Base-by-base conservation (phyloP, 2,329 filamentous ascomycete genomes). In the Ceratocystis lukuohia region DNA sequence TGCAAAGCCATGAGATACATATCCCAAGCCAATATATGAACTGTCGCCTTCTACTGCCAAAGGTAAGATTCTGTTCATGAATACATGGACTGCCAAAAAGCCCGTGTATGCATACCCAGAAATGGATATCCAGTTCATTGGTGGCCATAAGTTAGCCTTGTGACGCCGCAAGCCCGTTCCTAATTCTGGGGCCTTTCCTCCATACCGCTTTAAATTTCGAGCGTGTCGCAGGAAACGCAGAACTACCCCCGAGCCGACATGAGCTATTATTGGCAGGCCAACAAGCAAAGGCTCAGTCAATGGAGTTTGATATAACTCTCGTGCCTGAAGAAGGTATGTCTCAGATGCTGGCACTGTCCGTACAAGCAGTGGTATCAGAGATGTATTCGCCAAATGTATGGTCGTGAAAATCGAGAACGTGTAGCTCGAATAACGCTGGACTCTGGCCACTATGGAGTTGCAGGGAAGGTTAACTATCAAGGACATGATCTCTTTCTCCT, bases 341-440 rank as follows among this genome's bases (percentile, higher is more conserved):
- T 96, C 92, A 68, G 88, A 88, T 64, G 85, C 82, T 7, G 87
- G 78, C 5, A 94, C 83, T 59, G 88, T 90, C 67, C 81, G 83
- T 50, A 88, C 90, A 62, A 86, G 71, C 46, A 94, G 83, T 0
- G 91, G 91, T 70, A 95, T 87, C 56, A 96, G 74, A 6, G 89
- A 89, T 44, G 90, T 93, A 71, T 92, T 96, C 72, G 86, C 81
- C 69, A 94, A 79, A 77, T 96, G 91, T 67, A 94, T 80, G 37
- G 84, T 80, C 44, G 87, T 82, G 77, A 93, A 96, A 70, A 89
- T 77, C 69, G 84, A 84, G 72, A 90, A 92, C 70, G 88, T 85
- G 77, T 96, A 95, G 70, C 88, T 91, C 0, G 91, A 94, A 79
- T 96, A 96, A 74, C 85, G 88, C 75, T 97, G 94, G 45, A 94